Conservation (phyloP, 2,329 filamentous ascomycete genomes). For the Ilyonectria robusta region DNA sequence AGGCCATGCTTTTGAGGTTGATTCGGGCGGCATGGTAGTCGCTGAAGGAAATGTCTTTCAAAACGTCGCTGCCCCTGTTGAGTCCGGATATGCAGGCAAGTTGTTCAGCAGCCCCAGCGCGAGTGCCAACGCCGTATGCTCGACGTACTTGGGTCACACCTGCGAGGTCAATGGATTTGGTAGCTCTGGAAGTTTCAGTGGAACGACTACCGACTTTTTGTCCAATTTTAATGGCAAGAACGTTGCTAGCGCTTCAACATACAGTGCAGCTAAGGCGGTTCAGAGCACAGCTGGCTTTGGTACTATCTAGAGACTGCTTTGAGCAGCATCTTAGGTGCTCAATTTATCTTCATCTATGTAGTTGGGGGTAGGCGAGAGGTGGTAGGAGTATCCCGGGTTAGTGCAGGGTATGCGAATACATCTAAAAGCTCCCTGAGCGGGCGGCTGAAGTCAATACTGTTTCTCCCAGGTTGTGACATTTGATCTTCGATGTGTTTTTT, state of each 20-base stretch:
- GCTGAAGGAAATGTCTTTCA: slow-evolving; percentile 71
- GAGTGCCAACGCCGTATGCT: slow-evolving; percentile 57
- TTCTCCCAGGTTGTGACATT: too few species aligned
- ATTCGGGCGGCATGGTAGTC: slow-evolving; percentile 59
- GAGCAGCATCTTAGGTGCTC: neutral
- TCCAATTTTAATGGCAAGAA: slow-evolving; percentile 65
- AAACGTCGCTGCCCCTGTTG: slow-evolving; percentile 60
- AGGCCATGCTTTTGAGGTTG: slow-evolving; percentile 69
- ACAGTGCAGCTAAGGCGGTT: slow-evolving; percentile 52
- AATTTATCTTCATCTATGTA: too few species aligned
- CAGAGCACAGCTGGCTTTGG: slow-evolving; percentile 58
- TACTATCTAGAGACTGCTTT: slow-evolving; percentile 48
- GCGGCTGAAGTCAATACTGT: too few species aligned
- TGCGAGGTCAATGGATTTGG: slow-evolving; percentile 66
- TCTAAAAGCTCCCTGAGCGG: too few species aligned
- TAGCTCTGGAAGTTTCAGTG: slow-evolving; percentile 52
- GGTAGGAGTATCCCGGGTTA: too few species aligned
- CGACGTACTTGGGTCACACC: slow-evolving; percentile 58
- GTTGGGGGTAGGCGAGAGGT: too few species aligned
- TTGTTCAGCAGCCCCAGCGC: slow-evolving; percentile 50
- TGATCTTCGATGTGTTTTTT: too few species aligned
- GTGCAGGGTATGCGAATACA: too few species aligned
- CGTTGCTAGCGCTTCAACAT: slow-evolving; percentile 59
- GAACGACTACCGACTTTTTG: slow-evolving; percentile 62
- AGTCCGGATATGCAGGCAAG: slow-evolving; percentile 46